Evolutionary conservation across 257 asterid genomes (phyloP), one percentile per base, ranked within the genome.

Genomic region (Salvia miltiorrhiza): DNA sequence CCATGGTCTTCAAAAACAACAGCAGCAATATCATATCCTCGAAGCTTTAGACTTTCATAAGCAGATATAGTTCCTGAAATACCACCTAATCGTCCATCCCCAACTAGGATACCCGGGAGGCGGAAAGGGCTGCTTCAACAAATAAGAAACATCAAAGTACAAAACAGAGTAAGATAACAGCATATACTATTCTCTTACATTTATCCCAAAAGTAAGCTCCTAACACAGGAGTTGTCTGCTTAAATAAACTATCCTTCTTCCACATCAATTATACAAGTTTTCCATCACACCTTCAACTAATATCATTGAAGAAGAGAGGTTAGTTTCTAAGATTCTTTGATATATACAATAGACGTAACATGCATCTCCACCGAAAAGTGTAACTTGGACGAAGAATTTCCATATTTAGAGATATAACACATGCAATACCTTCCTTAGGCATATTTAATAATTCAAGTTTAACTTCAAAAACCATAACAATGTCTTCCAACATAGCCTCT

Each of bases 11-110:
- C 97, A 73, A 94, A 73, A 63, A 94, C 81, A 66, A 94, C 83
- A 24, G 97, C 97, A 75, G 86, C 90, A 74, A 91, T 85, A 70
- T 94, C 97, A 54, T 89, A 94, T 54, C 99, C 99, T 43, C 99
- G 95, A 64, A 94, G 86, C 80, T 75, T 89, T 71, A 91, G 69
- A 66, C 89, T 87, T 82, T 94, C 99, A 80, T 89, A 91, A 37
- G 97, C 97, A 70, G 99, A 94, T 74, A 94, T 91, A 35, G 99
- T 94, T 80, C 92, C 99, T 5, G 99, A 91, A 73, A 94, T 91
- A 63, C 99, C 99, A 79, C 99, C 99, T 77, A 91, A 76, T 48
- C 86, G 80, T 65, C 99, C 97, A 87, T 94, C 97, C 58, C 99
- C 99, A 16, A 94, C 99, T 66, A 94, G 88, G 84, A 94, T 76